Evolutionary conservation across 306 rosid genomes (phyloP), one percentile per base, ranked within the genome.

Genomic region (Corylus avellana): DNA sequence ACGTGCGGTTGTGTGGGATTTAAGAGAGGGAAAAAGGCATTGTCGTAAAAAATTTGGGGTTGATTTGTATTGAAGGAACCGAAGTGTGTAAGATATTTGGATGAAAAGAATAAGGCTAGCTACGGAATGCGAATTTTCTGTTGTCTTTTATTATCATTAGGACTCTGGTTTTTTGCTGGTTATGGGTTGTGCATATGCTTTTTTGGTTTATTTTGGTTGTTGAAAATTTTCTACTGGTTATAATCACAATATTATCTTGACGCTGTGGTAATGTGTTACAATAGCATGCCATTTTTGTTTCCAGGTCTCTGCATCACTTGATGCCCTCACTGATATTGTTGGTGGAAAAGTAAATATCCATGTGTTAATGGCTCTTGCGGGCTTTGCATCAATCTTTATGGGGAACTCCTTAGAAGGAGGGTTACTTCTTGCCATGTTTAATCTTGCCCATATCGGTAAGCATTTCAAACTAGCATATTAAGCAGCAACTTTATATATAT

Each of bases 321-420:
- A 95, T 84, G 99, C 99, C 57, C 85, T 90, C 61, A 81, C 89
- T 72, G 98, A 95, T 77, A 68, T 95, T 55, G 61, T 92, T 58
- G 87, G 99, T 59, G 99, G 99, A 80, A 91, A 88, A 84, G 98
- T 95, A 72, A 95, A 88, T 84, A 95, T 95, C 85, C 98, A 95
- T 84, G 99, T 95, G 1, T 74, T 93, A 32, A 95, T 91, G 99
- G 99, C 99, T 74, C 87, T 95, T 71, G 98, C 99, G 11, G 99
- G 92, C n/a, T 95, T 93, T 89, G 99, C 98, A 0, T 89, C 99
- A 0, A 79, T 89, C 44, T 90, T 93, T 50, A 91, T 95, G 99
- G 99, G 99, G 80, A 95, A 95, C 81, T 74, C 94, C 74, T 73
- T 95, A 78, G 99, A 95, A 86, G 99, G 99, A 85, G 99, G 99